Conservation (phyloP, 345 rosid genomes). For the Acer saccharum region DNA sequence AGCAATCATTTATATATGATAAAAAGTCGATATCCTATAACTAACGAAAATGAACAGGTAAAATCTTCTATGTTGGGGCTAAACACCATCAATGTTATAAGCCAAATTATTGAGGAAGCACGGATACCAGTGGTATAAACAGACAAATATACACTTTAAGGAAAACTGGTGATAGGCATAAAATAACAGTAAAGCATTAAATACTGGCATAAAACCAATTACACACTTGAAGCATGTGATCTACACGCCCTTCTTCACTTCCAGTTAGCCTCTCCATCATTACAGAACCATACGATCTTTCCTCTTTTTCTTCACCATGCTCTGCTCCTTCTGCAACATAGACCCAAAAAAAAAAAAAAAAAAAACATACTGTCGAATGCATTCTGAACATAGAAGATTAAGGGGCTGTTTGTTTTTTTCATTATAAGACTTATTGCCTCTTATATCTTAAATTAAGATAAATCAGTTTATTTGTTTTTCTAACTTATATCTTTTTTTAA, state of each 20-base stretch:
- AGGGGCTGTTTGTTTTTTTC: no score
- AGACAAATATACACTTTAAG: not conserved
- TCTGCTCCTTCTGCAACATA: conserved; percentile 47
- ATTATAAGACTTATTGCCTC: no score
- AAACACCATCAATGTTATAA: not conserved
- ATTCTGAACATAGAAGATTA: not conserved
- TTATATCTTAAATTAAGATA: no score
- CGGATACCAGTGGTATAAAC: not conserved
- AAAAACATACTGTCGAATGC: not conserved
- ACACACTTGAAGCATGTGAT: conserved; percentile 90
- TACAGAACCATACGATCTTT: conserved; percentile 70
- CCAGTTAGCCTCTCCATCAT: conserved; percentile 89
- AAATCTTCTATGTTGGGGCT: not conserved
- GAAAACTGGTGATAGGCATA: not conserved
- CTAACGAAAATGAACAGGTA: not conserved
- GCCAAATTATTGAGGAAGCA: not conserved
- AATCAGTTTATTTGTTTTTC: no score
- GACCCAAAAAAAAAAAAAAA: not conserved
- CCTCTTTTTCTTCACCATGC: conserved; percentile 47
- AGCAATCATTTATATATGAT: not conserved
- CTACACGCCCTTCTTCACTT: conserved; percentile 79
- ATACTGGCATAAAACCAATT: not conserved
- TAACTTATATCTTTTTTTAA: no score
- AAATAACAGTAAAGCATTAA: conserved; percentile 8
- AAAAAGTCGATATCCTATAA: not conserved